A percentile compares a stretch with the other conserved stretches of the same genome.
Conservation (phyloP, 768 basidiomycete species). For the Cantharellus anzutake region DNA sequence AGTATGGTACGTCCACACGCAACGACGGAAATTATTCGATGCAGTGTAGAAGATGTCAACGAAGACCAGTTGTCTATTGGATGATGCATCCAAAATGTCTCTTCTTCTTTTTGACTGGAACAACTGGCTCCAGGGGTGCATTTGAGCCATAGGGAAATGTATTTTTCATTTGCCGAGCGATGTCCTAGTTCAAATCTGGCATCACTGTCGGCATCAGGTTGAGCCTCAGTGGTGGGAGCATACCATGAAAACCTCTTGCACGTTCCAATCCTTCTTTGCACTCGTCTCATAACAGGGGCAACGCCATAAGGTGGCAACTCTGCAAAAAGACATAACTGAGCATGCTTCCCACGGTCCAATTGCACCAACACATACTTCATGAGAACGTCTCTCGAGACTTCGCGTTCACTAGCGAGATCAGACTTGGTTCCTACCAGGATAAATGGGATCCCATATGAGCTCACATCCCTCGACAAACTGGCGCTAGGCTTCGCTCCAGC, state of each 20-base stretch:
- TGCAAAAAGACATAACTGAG: background rate
- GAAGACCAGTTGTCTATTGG: no score
- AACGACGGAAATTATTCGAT: no score
- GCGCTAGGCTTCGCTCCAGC: background rate
- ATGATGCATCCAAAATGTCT: no score
- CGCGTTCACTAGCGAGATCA: constrained; percentile 63
- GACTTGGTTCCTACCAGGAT: constrained; percentile 76
- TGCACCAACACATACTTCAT: constrained; percentile 2
- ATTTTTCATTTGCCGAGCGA: constrained; percentile 6
- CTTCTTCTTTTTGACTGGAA: no score
- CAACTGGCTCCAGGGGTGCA: background rate
- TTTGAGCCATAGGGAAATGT: constrained; percentile 1
- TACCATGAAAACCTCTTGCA: constrained; percentile 50
- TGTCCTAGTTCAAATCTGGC: constrained; percentile 1
- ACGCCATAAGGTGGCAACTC: constrained; percentile 7
- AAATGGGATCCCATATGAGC: constrained; percentile 35
- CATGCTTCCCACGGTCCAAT: background rate
- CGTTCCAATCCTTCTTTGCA: constrained; percentile 71
- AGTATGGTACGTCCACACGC: no score
- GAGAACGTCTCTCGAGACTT: constrained; percentile 31
- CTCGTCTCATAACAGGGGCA: constrained; percentile 75
- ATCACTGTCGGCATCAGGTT: background rate
- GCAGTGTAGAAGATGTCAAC: no score
- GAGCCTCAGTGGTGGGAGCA: background rate
- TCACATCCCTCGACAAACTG: background rate